Base-by-base conservation (phyloP, 2,329 filamentous ascomycete genomes). In the Aspergillus tubingensis region DNA sequence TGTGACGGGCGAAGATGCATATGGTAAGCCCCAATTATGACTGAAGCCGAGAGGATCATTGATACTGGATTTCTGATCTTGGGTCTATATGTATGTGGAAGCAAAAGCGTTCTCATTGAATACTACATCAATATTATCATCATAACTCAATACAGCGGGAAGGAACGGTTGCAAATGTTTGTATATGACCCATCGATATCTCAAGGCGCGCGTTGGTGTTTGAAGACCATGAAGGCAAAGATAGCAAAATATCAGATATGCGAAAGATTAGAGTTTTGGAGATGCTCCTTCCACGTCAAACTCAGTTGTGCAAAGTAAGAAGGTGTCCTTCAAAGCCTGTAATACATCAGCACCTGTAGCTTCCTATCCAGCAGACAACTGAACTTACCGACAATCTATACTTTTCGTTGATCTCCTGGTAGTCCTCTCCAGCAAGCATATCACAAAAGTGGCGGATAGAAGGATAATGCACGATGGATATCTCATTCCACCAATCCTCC, bases 391-490 rank as follows among this genome's bases (percentile, higher is more conserved):
- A 79, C 58, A 87, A 72, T 27, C 85, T 74, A 67, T 80, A 75
- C 68, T 75, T 80, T 54, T 80, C 75, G 72, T 88, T 88, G 5
- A 85, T 83, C 41, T 73, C 78, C 75, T 87, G 85, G 70, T 87
- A 87, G 67, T 86, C 85, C 66, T 80, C 77, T 47, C 81, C 81
- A 1, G 77, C 80, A 47, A 86, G 68, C 85, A 87, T 88, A 68
- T 86, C 85, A 47, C 82, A 82, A 68, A 88, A 88, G 71, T 88
- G 85, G 62, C 72, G 64, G 38, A 88, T 82, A 54, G 81, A 86
- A 3, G 86, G 86, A 72, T 88, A 88, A 75, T 88, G 86, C 58
- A 86, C 86, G 47, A 88, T 77, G 0, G 86, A 86, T 62, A 89
- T 80, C 73, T 89, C 86, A 70, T 88, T 83, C 86, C 86, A 89